Base-by-base conservation (phyloP, 225 moss, liverwort and hornwort genomes). In the Lunularia cruciata region DNA sequence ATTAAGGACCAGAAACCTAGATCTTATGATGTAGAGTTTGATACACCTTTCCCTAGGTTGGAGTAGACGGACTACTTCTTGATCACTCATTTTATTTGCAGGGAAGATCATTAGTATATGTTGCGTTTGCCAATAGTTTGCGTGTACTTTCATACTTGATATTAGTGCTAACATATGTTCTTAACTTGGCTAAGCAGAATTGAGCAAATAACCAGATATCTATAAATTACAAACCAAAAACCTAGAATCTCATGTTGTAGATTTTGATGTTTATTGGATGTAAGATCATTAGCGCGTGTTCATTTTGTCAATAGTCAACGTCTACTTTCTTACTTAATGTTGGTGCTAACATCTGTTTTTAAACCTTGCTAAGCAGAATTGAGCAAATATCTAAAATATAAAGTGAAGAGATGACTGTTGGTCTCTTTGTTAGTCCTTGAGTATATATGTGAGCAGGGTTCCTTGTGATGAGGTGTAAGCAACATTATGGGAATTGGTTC, bases 401-500 rank as follows among this genome's bases (percentile, higher is more conserved):
- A n/a, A n/a, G n/a, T 30, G 67, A 67, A 49, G 67, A 67, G 18
- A 67, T 67, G 51, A 67, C 47, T 52, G 53, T 51, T 36, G 51
- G 67, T 26, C 45, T 31, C 42, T 47, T 30, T 7, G 16, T 27
- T 43, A 64, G 25, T 46, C 40, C 42, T 3, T 64, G 28, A 64
- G 9, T 34, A 34, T 26, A 33, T 62, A 8, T 22, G 33, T 30
- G 18, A 9, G 8, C 20, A 26, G 31, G 6, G 31, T n/a, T n/a
- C n/a, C n/a, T n/a, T n/a, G n/a, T n/a, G n/a, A n/a, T n/a, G n/a
- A n/a, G n/a, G n/a, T n/a, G n/a, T n/a, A n/a, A n/a, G n/a, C n/a
- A n/a, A n/a, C n/a, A n/a, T n/a, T n/a, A n/a, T n/a, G n/a, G n/a
- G n/a, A n/a, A n/a, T n/a, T n/a, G n/a, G n/a, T n/a, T n/a, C n/a